Evolutionary conservation across 1,284 basidiomycete species (phyloP), one percentile per base, ranked within the genome.

Genomic region (Boletus albobrunnescens): DNA sequence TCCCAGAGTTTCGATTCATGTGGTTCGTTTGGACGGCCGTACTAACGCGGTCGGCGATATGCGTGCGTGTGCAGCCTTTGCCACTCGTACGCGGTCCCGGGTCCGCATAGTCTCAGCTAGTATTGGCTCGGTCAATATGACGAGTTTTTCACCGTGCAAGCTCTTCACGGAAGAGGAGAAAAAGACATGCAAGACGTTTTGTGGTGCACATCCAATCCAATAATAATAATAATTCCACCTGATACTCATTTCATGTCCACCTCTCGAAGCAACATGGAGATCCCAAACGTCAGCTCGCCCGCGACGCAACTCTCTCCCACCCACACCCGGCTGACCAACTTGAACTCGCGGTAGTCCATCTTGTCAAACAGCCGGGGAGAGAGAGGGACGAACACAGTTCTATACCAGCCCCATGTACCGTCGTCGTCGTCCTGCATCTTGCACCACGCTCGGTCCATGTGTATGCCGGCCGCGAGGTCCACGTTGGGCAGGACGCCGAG

Each of bases 361-460:
- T 60, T 67, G 19, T 66, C 54, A 36, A 70, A 68, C 28, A 70
- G 40, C 13, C 51, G 41, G 4, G 63, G 26, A 1, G 68, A 66
- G 26, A 71, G 46, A 2, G 69, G 67, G 6, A 67, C 48, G 48
- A 58, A 67, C 24, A 49, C 60, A 16, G 58, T 56, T 30, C 31
- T 45, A 35, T 55, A 63, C 69, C 68, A 69, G 22, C 61, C 61
- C 53, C 60, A 59, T 11, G 41, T 36, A 16, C 57, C n/a, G n/a
- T n/a, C 51, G 8, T 64, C 52, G 4, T 33, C 38, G 4, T 55
- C 28, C 26, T 16, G 28, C 14, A 30, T 43, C 27, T 46, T 52
- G 22, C 44, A 48, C 61, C 65, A 67, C 3, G 16, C 45, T 27
- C 22, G 20, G 17, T 53, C 59, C 7, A 66, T 45, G 20, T 64